Evolutionary conservation across 768 basidiomycete genomes (phyloP).

Genomic region (Hydnum rufescens): DNA sequence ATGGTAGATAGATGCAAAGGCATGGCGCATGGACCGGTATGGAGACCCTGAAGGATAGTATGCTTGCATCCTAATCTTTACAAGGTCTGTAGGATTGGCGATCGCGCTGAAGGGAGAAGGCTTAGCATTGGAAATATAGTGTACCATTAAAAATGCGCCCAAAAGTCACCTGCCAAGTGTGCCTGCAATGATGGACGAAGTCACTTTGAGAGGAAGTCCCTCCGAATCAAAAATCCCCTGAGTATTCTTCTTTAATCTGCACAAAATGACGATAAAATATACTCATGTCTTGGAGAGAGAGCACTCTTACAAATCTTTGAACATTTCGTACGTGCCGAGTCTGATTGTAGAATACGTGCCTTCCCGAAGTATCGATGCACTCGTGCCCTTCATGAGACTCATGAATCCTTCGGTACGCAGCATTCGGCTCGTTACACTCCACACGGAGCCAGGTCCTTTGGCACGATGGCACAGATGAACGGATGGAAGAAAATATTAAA

Average conservation of each 20-base stretch:
- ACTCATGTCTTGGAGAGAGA: neutral
- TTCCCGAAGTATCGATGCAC: constrained; percentile 21
- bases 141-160: too few relatives aligned
- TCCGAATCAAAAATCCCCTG: constrained; percentile 17
- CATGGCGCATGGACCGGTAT: constrained; percentile 18
- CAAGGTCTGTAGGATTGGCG: constrained; percentile 21
- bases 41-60: constrained; percentile 20
- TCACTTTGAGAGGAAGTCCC: constrained; percentile 19
- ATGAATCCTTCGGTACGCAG: constrained; percentile 17
- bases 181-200: constrained; percentile 18
- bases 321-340: constrained; percentile 21
- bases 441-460: constrained; percentile 17
- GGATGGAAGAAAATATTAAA: too few relatives aligned
- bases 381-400: constrained; percentile 19
- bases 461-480: too few relatives aligned
- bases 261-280: neutral
- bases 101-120: constrained; percentile 14
- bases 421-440: constrained; percentile 19
- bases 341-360: constrained; percentile 20
- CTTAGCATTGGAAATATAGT: neutral
- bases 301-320: constrained; percentile 19
- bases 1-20: constrained; percentile 17
- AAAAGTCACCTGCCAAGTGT: constrained; percentile 20
- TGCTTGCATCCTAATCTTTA: constrained; percentile 24
- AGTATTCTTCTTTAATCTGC: neutral